Percentiles rank a stretch among this genome's conserved stretches.
Conservation (phyloP, 495 filamentous ascomycete species). For the Xylaria acuta region DNA sequence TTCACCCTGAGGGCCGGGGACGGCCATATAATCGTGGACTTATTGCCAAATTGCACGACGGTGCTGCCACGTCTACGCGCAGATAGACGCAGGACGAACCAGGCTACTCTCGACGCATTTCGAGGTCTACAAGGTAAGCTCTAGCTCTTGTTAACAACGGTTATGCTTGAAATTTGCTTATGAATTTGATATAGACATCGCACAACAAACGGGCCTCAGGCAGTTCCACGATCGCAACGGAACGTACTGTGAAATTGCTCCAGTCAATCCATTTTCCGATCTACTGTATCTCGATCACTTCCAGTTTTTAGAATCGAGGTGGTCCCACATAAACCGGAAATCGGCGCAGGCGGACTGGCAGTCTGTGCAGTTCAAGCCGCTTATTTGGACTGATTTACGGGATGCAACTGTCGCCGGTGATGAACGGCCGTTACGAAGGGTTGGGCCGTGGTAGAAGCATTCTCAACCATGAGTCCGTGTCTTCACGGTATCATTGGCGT, state of each 20-base stretch:
- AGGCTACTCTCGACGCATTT: background rate
- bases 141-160: background rate
- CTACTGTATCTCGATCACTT: background rate
- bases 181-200: background rate
- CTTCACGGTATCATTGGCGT: background rate
- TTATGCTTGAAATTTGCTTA: background rate
- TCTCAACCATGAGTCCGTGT: background rate
- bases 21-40: too few species aligned
- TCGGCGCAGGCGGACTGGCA: background rate
- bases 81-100: background rate
- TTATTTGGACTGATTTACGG: background rate
- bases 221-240: slow-evolving; percentile 7
- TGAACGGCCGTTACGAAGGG: background rate
- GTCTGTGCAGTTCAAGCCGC: background rate
- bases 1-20: background rate
- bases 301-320: background rate
- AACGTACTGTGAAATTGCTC: background rate
- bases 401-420: background rate
- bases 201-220: background rate
- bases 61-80: background rate
- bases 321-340: background rate
- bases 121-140: background rate
- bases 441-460: background rate
- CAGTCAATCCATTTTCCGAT: too few species aligned
- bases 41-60: background rate